Evolutionary conservation across 768 basidiomycete species (phyloP), one percentile per base, ranked within the genome.

Genomic region (Leccinum pellstonianum): DNA sequence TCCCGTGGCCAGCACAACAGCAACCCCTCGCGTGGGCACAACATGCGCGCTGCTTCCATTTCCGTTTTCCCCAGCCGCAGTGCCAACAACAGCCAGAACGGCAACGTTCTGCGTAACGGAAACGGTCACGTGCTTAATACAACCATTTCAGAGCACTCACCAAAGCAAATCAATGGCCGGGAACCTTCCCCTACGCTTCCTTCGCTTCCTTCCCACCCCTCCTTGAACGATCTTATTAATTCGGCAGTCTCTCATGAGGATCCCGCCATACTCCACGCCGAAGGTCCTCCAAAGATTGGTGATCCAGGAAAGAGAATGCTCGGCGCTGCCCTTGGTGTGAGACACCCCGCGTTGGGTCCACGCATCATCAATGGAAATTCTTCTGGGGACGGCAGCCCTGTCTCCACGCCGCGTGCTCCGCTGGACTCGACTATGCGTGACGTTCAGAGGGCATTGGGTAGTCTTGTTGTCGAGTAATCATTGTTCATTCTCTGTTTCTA

Each of bases 301-400:
- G 90, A 94, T 73, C 90, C 92, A 33, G 92, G 90, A 43, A 91
- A 91, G 77, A 81, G 92, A 68, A 94, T 94, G 91, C 80, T 94
- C 23, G 93, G 91, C 46, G 87, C 88, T 56, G 91, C 91, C 33
- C 78, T 94, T 58, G 93, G 92, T 49, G 82, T 93, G 61, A 82
- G 91, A 75, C 91, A 92, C 74, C 92, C 92, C 31, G 81, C 81
- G 41, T 77, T 92, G 59, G 83, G 81, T 21, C 85, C 86, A 38
- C 82, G 90, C 63, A 70, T 84, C 54, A 72, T 87, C 62, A 72
- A 64, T 69, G 76, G 74, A 57, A 71, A 74, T 55, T 76, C 74
- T 54, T 66, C 72, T 10, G 76, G 77, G 47, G 69, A 73, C n/a
- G 73, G 73, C 38, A 63, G 62, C 57, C 61, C 73, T 57, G 61